These are phyloP conservation scores for Effrenium voratum DNA, from an alignment of 73 alveolate genomes.

Conservation along the genomic window DNA sequence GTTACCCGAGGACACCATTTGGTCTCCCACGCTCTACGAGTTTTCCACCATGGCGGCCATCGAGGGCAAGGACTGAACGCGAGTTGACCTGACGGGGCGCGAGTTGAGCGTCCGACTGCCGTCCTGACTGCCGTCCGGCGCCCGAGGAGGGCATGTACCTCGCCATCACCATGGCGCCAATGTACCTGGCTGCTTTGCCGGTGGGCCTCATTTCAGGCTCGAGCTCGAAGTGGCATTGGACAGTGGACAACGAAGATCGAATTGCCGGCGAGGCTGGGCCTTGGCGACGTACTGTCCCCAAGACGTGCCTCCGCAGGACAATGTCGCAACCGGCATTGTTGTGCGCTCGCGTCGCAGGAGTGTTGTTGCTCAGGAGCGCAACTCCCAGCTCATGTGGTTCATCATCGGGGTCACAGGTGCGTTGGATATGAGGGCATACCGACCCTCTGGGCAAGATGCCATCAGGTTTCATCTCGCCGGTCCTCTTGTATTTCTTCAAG, in stretches of 20 bases:
- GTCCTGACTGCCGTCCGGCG: not conserved
- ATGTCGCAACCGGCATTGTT: not conserved
- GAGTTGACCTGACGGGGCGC: too few species aligned
- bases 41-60: slow-evolving; percentile 89
- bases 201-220: slow-evolving; percentile 81
- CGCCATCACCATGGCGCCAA: slow-evolving; percentile 87
- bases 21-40: slow-evolving; percentile 88
- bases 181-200: slow-evolving; percentile 76
- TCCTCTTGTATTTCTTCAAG: slow-evolving; percentile 53
- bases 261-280: slow-evolving; percentile 49
- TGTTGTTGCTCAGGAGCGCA: slow-evolving; percentile 44
- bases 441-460: not conserved
- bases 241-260: not conserved
- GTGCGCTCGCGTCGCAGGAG: not conserved
- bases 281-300: slow-evolving; percentile 69
- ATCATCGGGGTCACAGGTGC: slow-evolving; percentile 68
- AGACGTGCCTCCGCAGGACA: slow-evolving; percentile 39
- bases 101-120: too few species aligned
- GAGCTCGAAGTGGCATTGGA: not conserved
- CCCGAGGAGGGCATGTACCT: slow-evolving; percentile 67
- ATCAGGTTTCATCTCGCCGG: slow-evolving; percentile 65
- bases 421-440: not conserved
- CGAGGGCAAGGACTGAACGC: slow-evolving; percentile 85
- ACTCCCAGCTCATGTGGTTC: slow-evolving; percentile 91
- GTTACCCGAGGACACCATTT: slow-evolving; percentile 40